Evolutionary conservation across 306 rosid genomes (phyloP).

Genomic region (Cucurbita pepo): DNA sequence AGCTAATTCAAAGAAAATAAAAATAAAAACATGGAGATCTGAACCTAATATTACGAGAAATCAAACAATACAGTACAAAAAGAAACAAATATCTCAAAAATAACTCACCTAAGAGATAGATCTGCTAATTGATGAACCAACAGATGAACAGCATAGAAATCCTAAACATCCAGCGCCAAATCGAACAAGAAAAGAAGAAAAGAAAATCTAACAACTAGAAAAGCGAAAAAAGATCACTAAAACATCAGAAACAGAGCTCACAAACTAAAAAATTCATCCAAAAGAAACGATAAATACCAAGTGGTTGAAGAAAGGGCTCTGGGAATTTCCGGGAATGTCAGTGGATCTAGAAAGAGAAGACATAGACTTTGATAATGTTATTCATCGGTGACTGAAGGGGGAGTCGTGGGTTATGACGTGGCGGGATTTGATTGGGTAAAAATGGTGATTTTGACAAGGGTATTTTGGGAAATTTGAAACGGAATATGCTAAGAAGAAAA

Average conservation of each 20-base stretch:
- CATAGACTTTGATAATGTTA: neutral
- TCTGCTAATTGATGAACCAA: neutral
- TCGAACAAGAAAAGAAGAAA: neutral
- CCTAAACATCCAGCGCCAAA: neutral
- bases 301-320: neutral
- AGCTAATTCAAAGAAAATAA: too few species aligned
- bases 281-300: neutral
- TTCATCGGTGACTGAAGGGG: neutral
- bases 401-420: neutral
- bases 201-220: neutral
- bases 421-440: neutral
- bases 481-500: neutral
- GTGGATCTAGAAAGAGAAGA: neutral
- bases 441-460: neutral
- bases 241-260: neutral
- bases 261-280: neutral
- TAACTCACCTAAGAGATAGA: neutral
- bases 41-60: neutral
- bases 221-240: neutral
- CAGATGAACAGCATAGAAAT: neutral
- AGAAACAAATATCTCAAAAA: neutral
- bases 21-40: neutral
- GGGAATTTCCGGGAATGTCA: constrained; percentile 12
- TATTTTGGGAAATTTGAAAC: constrained; percentile 3
- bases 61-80: neutral